These are phyloP conservation scores for Combretum micranthum DNA, from an alignment of 345 rosid genomes.

Conservation along the genomic window DNA sequence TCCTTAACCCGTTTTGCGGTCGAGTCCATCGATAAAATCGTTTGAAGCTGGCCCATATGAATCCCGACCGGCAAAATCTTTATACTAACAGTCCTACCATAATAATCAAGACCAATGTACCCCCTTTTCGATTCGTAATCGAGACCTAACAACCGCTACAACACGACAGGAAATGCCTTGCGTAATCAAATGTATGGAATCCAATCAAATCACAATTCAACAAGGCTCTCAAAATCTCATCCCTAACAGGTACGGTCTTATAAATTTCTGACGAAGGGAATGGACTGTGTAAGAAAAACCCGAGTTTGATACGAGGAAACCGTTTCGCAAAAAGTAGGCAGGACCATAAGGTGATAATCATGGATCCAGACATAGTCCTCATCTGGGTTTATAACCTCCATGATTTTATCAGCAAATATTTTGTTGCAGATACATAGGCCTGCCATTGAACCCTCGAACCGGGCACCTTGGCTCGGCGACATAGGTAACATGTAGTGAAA, in stretches of 20 bases:
- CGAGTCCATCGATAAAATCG: slow-evolving; percentile 29
- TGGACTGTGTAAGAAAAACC: slow-evolving; percentile 64
- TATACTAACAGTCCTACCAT: slow-evolving; percentile 63
- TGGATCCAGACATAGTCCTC: slow-evolving; percentile 81
- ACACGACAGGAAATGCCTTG: slow-evolving; percentile 76
- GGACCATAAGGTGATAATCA: slow-evolving; percentile 74
- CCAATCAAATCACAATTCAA: slow-evolving; percentile 81
- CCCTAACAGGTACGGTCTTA: slow-evolving; percentile 59
- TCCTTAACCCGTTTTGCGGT: slow-evolving; percentile 39
- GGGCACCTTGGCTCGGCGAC: slow-evolving; percentile 42
- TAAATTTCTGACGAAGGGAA: slow-evolving; percentile 80
- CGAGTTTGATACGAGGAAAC: slow-evolving; percentile 48
- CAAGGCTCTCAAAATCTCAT: slow-evolving; percentile 60
- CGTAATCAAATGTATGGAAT: slow-evolving; percentile 83
- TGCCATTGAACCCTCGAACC: slow-evolving; percentile 52
- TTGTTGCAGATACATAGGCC: slow-evolving; percentile 62
- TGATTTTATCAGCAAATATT: slow-evolving; percentile 57
- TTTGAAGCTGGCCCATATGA: slow-evolving; percentile 64
- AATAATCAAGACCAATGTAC: slow-evolving; percentile 74
- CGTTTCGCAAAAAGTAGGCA: slow-evolving; percentile 70
- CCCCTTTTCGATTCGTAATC: slow-evolving; percentile 78
- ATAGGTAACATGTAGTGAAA: slow-evolving; percentile 66
- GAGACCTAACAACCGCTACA: slow-evolving; percentile 80
- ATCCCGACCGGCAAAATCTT: slow-evolving; percentile 77
- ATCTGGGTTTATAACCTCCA: slow-evolving; percentile 50